Percentiles rank a stretch among this genome's conserved stretches.
phyloP scores from a whole-genome alignment of 306 rosid species.

The Corylus heterophylla region DNA sequence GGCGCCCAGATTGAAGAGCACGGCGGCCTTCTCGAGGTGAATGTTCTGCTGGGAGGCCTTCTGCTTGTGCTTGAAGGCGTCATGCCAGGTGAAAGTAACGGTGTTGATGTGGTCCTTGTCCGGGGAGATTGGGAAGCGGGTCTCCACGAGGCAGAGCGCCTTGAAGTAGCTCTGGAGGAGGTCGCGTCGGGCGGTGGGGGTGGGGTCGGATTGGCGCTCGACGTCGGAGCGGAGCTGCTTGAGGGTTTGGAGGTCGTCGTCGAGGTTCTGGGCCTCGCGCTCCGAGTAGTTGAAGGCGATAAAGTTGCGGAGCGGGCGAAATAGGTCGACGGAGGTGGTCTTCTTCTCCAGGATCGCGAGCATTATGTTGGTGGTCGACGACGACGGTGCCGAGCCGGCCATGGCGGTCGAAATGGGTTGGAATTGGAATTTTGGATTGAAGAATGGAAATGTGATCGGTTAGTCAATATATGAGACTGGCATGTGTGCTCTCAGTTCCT shows the following conservation, averaged over 20 bases:
- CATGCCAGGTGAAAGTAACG: slow-evolving; percentile 83
- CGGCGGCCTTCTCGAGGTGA: slow-evolving; percentile 87
- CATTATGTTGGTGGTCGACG: slow-evolving; percentile 70
- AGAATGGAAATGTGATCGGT: not conserved
- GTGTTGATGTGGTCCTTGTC: slow-evolving; percentile 81
- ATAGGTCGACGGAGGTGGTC: slow-evolving; percentile 67
- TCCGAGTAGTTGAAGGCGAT: slow-evolving; percentile 91
- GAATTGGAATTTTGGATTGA: not conserved
- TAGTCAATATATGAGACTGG: not conserved
- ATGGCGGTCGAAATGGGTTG: slow-evolving; percentile 6
- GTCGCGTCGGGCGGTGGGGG: slow-evolving; percentile 84
- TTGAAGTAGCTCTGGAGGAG: slow-evolving; percentile 71
- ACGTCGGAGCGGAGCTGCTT: slow-evolving; percentile 78
- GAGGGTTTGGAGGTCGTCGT: slow-evolving; percentile 92
- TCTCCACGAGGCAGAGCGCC: slow-evolving; percentile 86
- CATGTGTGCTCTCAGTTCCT: not conserved
- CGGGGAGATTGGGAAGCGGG: slow-evolving; percentile 93
- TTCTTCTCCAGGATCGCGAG: slow-evolving; percentile 93
- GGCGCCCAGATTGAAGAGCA: slow-evolving; percentile 84
- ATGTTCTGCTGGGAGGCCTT: slow-evolving; percentile 96
- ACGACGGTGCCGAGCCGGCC: slow-evolving; percentile 59
- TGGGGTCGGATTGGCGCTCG: slow-evolving; percentile 86
- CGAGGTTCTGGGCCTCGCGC: slow-evolving; percentile 90
- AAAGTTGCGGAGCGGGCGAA: slow-evolving; percentile 87
- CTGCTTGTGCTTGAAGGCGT: slow-evolving; percentile 77